Percentiles rank a stretch among this genome's conserved stretches.
Evolutionary conservation across 306 rosid genomes (phyloP).

Genomic region (Vicia villosa): DNA sequence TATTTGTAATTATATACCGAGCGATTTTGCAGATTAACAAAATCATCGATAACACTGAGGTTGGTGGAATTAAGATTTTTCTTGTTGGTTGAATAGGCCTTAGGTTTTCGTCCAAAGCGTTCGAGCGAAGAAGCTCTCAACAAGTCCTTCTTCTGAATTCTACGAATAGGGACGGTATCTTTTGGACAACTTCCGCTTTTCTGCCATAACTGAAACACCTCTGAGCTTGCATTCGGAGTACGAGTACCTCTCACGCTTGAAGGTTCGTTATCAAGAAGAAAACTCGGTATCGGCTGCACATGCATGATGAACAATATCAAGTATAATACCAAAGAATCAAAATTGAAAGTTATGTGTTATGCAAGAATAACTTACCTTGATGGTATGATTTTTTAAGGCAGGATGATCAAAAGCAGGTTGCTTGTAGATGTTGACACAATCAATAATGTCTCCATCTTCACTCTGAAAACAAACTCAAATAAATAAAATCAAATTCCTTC

Average conservation of each 20-base stretch:
- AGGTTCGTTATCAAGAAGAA: not conserved
- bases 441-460: slow-evolving; percentile 64
- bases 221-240: not conserved
- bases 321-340: no score
- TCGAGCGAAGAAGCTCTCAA: slow-evolving; percentile 44
- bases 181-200: slow-evolving; percentile 69
- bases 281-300: slow-evolving; percentile 53
- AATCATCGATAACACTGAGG: not conserved
- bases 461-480: no score
- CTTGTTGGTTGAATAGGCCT: not conserved
- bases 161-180: slow-evolving; percentile 65
- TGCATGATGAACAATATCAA: not conserved
- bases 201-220: slow-evolving; percentile 57
- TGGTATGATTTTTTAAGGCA: slow-evolving; percentile 50
- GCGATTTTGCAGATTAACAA: slow-evolving; percentile 26
- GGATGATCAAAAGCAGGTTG: slow-evolving; percentile 71
- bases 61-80: not conserved
- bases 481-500: no score
- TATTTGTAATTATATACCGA: slow-evolving; percentile 40
- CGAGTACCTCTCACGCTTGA: slow-evolving; percentile 6
- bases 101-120: slow-evolving; percentile 49
- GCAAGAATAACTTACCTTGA: slow-evolving; percentile 39
- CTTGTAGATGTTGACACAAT: slow-evolving; percentile 53
- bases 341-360: no score
- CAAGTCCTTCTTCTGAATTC: slow-evolving; percentile 49